These are phyloP conservation scores for Xylariaceae sp. DNA, from an alignment of 2,329 filamentous ascomycete species.

Conservation along the genomic window DNA sequence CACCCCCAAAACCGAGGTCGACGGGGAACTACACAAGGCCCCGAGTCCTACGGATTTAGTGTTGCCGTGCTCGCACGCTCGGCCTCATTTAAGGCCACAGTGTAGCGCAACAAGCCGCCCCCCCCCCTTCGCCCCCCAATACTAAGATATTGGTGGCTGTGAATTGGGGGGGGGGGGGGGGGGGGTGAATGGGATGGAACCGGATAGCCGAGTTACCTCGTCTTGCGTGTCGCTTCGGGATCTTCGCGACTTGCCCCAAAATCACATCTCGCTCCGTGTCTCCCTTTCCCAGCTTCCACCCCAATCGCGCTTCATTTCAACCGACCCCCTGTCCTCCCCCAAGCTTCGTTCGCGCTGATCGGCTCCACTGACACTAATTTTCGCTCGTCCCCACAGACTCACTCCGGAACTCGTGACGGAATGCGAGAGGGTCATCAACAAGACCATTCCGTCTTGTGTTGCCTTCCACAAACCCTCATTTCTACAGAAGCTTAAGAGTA, in stretches of 20 bases:
- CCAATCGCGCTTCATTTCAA: constrained; percentile 20
- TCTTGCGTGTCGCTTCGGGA: constrained; percentile 33
- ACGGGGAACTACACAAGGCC: not conserved
- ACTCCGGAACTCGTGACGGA: constrained; percentile 61
- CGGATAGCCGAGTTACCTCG: constrained; percentile 19
- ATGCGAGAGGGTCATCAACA: constrained; percentile 63
- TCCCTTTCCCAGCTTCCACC: constrained; percentile 18
- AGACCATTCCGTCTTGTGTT: constrained; percentile 63
- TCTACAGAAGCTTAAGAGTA: constrained; percentile 61
- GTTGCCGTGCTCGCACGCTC: constrained; percentile 1
- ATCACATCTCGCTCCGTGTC: constrained; percentile 19
- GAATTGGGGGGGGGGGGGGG: not conserved
- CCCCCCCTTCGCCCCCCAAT: too few relatives aligned
- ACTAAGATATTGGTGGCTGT: constrained; percentile 13
- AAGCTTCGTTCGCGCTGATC: constrained; percentile 28
- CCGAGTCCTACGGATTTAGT: not conserved
- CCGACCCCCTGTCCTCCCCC: constrained; percentile 23
- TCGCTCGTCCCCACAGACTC: constrained; percentile 41
- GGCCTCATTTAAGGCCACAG: not conserved
- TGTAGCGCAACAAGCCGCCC: not conserved
- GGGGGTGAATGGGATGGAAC: not conserved
- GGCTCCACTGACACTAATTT: constrained; percentile 31
- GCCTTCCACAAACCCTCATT: constrained; percentile 67
- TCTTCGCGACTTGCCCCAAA: constrained; percentile 22
- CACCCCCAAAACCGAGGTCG: constrained; percentile 1